Evolutionary conservation across 192 early-diverging fungal genomes (phyloP).

Genomic region (Nowakowskiella sp.): DNA sequence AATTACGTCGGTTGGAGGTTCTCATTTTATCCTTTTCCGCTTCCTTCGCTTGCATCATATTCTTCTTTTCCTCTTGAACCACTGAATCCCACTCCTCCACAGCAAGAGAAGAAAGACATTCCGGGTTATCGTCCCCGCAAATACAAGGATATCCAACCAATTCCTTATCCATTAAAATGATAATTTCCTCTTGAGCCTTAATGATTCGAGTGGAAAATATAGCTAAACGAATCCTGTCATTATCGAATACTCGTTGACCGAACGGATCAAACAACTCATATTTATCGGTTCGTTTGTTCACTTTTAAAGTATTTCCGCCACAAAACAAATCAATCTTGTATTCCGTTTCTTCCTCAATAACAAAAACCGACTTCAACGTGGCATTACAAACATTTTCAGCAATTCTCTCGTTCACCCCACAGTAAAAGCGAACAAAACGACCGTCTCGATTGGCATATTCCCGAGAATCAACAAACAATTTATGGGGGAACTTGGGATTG

Average conservation of each 20-base stretch:
- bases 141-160: constrained; percentile 25
- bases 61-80: background rate
- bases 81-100: constrained; percentile 14
- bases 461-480: constrained; percentile 31
- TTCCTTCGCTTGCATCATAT: too few species aligned
- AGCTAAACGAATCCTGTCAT: constrained; percentile 16
- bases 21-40: too few species aligned
- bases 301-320: background rate
- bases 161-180: constrained; percentile 7
- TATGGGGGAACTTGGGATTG: background rate
- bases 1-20: too few species aligned
- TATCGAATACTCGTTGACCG: too few species aligned
- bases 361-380: constrained; percentile 16
- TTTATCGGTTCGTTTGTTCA: too few species aligned
- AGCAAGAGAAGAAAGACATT: too few species aligned
- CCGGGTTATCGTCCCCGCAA: too few species aligned
- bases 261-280: too few species aligned
- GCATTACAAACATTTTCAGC: constrained; percentile 19
- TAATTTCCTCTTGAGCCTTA: constrained; percentile 22
- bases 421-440: constrained; percentile 26
- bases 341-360: constrained; percentile 16
- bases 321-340: background rate
- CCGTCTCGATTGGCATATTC: constrained; percentile 20
- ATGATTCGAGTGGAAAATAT: constrained; percentile 26
- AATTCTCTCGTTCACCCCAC: constrained; percentile 11